Conservation (phyloP, 2,329 filamentous ascomycete genomes). For the Lasiodiplodia hormozganensis region DNA sequence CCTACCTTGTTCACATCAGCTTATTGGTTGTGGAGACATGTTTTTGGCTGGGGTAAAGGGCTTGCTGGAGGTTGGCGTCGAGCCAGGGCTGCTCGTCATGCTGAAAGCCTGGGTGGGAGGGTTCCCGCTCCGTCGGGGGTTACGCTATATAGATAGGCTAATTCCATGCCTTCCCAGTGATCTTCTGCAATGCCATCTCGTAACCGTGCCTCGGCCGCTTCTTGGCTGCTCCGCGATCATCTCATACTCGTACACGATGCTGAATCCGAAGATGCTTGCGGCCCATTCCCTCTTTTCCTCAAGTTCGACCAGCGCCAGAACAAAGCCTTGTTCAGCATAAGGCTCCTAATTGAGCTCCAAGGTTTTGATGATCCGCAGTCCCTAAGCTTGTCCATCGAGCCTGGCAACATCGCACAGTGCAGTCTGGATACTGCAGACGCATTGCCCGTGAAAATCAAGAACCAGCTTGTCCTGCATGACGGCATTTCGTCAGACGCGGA, state of each 20-base stretch:
- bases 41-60: too few species aligned
- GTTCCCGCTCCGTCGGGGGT: background rate
- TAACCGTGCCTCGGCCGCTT: background rate
- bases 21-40: too few species aligned
- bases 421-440: background rate
- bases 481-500: background rate
- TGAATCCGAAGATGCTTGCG: background rate
- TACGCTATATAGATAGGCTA: background rate
- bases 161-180: background rate
- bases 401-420: background rate
- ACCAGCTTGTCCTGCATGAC: background rate
- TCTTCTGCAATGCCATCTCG: background rate
- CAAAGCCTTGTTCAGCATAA: background rate
- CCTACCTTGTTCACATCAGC: too few species aligned
- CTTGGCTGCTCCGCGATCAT: conserved; percentile 7
- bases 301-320: background rate
- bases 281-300: background rate
- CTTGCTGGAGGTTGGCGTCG: background rate
- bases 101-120: conserved; percentile 3
- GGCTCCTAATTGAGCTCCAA: background rate
- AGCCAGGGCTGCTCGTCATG: conserved; percentile 4
- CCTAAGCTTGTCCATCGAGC: background rate
- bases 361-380: conserved; percentile 6
- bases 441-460: background rate
- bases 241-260: background rate